A percentile compares a stretch with the other conserved stretches of the same genome.
These are phyloP conservation scores for Euphorbia lathyris DNA, from an alignment of 345 rosid genomes.

Conservation along the genomic window DNA sequence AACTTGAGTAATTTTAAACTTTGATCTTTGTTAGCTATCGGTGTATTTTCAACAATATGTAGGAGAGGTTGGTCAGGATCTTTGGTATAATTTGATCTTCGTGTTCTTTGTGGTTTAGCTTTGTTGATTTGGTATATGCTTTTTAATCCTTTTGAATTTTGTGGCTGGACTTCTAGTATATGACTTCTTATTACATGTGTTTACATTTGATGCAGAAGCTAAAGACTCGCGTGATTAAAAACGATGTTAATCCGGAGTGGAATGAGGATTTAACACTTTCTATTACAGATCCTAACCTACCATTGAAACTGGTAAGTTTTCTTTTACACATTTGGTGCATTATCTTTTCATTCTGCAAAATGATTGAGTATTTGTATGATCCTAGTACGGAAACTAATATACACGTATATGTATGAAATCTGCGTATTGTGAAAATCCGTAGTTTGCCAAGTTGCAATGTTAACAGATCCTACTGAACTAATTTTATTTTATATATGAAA, in stretches of 20 bases:
- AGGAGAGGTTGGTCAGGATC: too few relatives aligned
- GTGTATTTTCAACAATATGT: too few relatives aligned
- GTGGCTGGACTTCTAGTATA: background rate
- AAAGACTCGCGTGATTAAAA: conserved; percentile 67
- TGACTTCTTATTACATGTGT: background rate
- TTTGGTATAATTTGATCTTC: too few relatives aligned
- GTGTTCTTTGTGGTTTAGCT: background rate
- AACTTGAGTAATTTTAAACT: too few relatives aligned
- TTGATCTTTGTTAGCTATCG: too few relatives aligned
- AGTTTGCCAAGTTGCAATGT: background rate
- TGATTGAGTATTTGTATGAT: background rate
- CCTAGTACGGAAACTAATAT: background rate
- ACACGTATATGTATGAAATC: background rate
- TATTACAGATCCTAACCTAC: conserved; percentile 27
- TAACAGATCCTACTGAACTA: too few relatives aligned
- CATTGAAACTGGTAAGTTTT: background rate
- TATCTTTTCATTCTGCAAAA: background rate
- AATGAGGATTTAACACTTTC: conserved; percentile 77
- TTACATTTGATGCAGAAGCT: conserved; percentile 50
- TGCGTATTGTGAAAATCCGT: background rate
- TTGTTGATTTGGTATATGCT: background rate
- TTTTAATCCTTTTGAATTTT: background rate
- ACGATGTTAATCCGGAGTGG: conserved; percentile 72
- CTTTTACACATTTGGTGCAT: background rate
- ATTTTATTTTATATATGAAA: too few relatives aligned